phyloP scores from a whole-genome alignment of 192 early-diverging fungal genomes.

The Linnemannia elongata region DNA sequence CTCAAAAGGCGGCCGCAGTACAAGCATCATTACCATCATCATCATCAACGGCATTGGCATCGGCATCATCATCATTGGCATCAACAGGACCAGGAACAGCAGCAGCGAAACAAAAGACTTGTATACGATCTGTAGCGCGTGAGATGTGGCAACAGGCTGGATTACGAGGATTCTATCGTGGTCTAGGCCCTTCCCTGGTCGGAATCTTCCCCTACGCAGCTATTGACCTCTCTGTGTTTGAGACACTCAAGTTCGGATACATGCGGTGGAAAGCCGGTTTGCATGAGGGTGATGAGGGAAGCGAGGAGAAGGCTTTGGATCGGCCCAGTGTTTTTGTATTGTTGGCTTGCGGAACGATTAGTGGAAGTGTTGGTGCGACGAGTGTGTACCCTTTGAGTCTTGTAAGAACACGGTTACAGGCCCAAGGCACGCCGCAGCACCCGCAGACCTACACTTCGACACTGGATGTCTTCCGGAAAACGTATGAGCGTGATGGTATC shows the following conservation, averaged over 20 bases:
- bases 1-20: neutral
- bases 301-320: slow-evolving; percentile 47
- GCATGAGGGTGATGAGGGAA: slow-evolving; percentile 43
- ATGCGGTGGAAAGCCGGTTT: slow-evolving; percentile 59
- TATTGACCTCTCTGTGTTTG: slow-evolving; percentile 80
- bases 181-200: slow-evolving; percentile 69
- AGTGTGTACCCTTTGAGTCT: slow-evolving; percentile 83
- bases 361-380: slow-evolving; percentile 74
- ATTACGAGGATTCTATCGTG: slow-evolving; percentile 74
- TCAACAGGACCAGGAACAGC: slow-evolving; percentile 6
- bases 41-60: neutral
- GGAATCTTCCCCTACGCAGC: slow-evolving; percentile 87
- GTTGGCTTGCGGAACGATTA: slow-evolving; percentile 76
- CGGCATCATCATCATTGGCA: slow-evolving; percentile 10
- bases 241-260: slow-evolving; percentile 76
- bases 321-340: slow-evolving; percentile 64
- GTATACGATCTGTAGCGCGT: slow-evolving; percentile 64
- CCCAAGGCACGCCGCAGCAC: slow-evolving; percentile 83
- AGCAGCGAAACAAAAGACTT: slow-evolving; percentile 19
- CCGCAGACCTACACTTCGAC: slow-evolving; percentile 74
- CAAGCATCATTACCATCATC: slow-evolving; percentile 10
- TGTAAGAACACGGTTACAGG: slow-evolving; percentile 81
- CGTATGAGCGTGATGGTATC: slow-evolving; percentile 71
- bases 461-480: slow-evolving; percentile 73
- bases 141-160: slow-evolving; percentile 75